Percentiles rank a stretch among this genome's conserved stretches.
Conservation (phyloP, 2,329 filamentous ascomycete species). For the Exophiala sp. region DNA sequence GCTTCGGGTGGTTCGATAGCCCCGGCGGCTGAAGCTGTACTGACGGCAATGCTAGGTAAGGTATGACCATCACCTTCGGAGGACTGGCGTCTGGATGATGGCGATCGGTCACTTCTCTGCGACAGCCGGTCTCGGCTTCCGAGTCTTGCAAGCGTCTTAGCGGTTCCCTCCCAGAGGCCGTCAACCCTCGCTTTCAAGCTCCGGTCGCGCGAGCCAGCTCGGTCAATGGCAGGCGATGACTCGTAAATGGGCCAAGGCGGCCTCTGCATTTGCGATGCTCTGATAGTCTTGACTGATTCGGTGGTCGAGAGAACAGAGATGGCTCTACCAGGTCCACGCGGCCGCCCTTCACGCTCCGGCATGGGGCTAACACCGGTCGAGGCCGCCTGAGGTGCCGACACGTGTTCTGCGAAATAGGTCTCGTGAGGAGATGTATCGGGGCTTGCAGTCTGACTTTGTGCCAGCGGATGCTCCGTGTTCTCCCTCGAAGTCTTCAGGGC, state of each 20-base stretch:
- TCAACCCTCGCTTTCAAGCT: conserved; percentile 21
- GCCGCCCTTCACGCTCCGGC: conserved; percentile 31
- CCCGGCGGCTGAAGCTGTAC: conserved; percentile 40
- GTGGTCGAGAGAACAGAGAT: conserved; percentile 43
- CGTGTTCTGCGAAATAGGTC: conserved; percentile 36
- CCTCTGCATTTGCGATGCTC: conserved; percentile 32
- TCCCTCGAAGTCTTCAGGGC: conserved; percentile 47
- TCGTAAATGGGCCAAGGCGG: conserved; percentile 9
- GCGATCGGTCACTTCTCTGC: conserved; percentile 31
- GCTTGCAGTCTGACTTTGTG: conserved; percentile 66
- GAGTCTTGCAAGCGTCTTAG: conserved; percentile 19
- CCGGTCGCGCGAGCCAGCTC: conserved; percentile 16
- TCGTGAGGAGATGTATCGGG: conserved; percentile 47
- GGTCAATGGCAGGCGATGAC: conserved; percentile 9
- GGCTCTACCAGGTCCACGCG: conserved; percentile 37
- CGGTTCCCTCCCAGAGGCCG: conserved; percentile 26
- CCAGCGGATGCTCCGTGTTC: conserved; percentile 63
- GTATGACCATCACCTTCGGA: conserved; percentile 34
- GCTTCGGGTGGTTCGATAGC: conserved; percentile 39
- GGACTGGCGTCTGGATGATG: conserved; percentile 27
- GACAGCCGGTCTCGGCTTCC: conserved; percentile 35
- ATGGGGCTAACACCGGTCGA: conserved; percentile 26
- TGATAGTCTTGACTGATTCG: conserved; percentile 43
- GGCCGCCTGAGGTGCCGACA: conserved; percentile 11
- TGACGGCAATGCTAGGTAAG: conserved; percentile 42